These are phyloP conservation scores for Capsicum rhomboideum DNA, from an alignment of 257 asterid species.

Conservation along the genomic window DNA sequence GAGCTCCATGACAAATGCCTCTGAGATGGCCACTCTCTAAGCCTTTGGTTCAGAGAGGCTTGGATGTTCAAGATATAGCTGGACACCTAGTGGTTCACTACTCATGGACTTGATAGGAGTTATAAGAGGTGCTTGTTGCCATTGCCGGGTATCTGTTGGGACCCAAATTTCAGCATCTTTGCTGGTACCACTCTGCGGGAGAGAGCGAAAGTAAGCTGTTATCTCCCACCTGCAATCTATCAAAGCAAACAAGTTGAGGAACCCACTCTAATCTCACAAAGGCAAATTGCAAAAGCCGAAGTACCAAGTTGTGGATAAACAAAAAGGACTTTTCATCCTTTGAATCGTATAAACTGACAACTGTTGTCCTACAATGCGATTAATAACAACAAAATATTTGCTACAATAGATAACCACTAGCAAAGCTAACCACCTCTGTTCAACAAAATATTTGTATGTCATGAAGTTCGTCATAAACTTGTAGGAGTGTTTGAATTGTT, in stretches of 20 bases:
- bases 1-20: background rate
- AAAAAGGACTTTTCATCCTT: background rate
- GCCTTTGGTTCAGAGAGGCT: slow-evolving; percentile 33
- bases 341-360: background rate
- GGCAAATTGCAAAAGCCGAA: background rate
- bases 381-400: background rate
- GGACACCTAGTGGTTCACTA: slow-evolving; percentile 77
- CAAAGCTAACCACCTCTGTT: background rate
- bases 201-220: slow-evolving; percentile 57
- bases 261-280: background rate
- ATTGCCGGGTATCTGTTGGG: slow-evolving; percentile 71
- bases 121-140: slow-evolving; percentile 76
- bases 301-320: background rate
- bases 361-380: background rate
- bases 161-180: slow-evolving; percentile 67
- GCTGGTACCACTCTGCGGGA: slow-evolving; percentile 51
- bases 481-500: background rate
- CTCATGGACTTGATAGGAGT: slow-evolving; percentile 80
- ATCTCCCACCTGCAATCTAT: slow-evolving; percentile 95
- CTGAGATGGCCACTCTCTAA: background rate
- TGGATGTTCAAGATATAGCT: slow-evolving; percentile 79
- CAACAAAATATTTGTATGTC: background rate
- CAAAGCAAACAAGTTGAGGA: background rate
- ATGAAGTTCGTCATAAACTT: background rate
- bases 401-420: background rate